Percentiles rank a stretch among this genome's conserved stretches.
Evolutionary conservation across 2,329 filamentous ascomycete species (phyloP).

Genomic region (Raffaelea arxii): DNA sequence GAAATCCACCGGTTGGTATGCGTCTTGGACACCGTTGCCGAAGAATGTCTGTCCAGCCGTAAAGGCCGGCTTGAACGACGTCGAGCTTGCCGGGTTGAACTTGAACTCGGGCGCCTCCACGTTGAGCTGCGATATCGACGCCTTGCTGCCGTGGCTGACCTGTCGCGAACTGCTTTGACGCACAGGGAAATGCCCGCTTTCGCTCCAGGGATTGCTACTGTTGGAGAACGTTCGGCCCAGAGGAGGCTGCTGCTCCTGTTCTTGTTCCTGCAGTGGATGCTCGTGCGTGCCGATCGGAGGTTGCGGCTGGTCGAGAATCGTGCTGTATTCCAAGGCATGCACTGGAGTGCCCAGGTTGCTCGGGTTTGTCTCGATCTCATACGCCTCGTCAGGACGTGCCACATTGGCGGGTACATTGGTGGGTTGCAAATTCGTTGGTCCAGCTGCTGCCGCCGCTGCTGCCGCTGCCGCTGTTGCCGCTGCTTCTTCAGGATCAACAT

Average conservation of each 20-base stretch:
- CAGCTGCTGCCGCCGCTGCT: too few relatives aligned
- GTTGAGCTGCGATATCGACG: conserved; percentile 72
- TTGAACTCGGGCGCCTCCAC: conserved; percentile 85
- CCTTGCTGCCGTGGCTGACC: conserved; percentile 55
- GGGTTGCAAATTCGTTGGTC: too few relatives aligned
- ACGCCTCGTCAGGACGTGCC: conserved; percentile 47
- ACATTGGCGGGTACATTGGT: too few relatives aligned
- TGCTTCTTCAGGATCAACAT: conserved; percentile 43
- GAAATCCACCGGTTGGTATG: conserved; percentile 40
- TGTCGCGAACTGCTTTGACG: conserved; percentile 27
- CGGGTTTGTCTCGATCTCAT: conserved; percentile 64
- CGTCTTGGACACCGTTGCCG: conserved; percentile 21
- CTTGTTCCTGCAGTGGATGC: conserved; percentile 39
- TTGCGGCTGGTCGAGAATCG: conserved; percentile 37
- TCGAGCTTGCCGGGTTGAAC: conserved; percentile 50
- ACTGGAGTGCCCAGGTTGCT: conserved; percentile 60
- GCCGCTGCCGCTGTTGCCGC: too few relatives aligned
- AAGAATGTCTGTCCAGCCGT: conserved; percentile 34
- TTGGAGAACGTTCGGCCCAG: conserved; percentile 44
- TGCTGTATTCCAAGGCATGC: conserved; percentile 36
- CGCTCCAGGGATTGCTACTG: conserved; percentile 54
- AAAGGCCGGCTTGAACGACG: conserved; percentile 37
- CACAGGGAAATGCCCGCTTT: conserved; percentile 31
- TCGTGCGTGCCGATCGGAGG: conserved; percentile 38
- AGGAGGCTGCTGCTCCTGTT: conserved; percentile 38